Percentiles rank a stretch among this genome's conserved stretches.
phyloP scores from a whole-genome alignment of 108 stramenopile genomes.

The Fragilaria radians region DNA sequence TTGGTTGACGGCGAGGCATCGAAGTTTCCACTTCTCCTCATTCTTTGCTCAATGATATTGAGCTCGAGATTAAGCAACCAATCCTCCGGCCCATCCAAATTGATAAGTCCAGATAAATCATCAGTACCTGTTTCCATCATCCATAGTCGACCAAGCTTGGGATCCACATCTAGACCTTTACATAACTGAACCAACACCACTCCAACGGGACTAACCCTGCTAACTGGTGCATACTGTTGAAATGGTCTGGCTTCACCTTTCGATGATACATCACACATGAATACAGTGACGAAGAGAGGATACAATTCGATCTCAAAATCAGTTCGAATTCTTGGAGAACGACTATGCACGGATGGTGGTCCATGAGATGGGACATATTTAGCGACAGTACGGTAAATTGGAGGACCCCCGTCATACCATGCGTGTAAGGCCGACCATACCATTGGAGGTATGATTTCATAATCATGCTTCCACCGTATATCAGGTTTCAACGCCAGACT shows the following conservation, averaged over 20 bases:
- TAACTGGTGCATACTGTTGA: conserved; percentile 73
- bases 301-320: conserved; percentile 83
- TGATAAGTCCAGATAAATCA: conserved; percentile 9
- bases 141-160: conserved; percentile 64
- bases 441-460: conserved; percentile 76
- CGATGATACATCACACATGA: conserved; percentile 66
- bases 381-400: conserved; percentile 72
- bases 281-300: conserved; percentile 78
- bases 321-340: conserved; percentile 14
- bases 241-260: conserved; percentile 80
- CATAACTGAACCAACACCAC: conserved; percentile 60
- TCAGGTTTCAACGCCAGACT: conserved; percentile 60
- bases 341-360: conserved; percentile 19
- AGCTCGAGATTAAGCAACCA: conserved; percentile 60
- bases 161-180: conserved; percentile 64
- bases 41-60: conserved; percentile 61
- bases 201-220: conserved; percentile 58
- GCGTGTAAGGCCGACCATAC: conserved; percentile 83
- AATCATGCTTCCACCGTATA: conserved; percentile 71
- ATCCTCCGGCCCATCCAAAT: conserved; percentile 22
- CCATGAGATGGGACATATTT: conserved; percentile 32
- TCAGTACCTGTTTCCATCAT: conserved; percentile 32
- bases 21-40: conserved; percentile 27
- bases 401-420: conserved; percentile 91
- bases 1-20: conserved; percentile 13